Evolutionary conservation across 2,329 filamentous ascomycete species (phyloP).

Genomic region (Colletotrichum limetticola): DNA sequence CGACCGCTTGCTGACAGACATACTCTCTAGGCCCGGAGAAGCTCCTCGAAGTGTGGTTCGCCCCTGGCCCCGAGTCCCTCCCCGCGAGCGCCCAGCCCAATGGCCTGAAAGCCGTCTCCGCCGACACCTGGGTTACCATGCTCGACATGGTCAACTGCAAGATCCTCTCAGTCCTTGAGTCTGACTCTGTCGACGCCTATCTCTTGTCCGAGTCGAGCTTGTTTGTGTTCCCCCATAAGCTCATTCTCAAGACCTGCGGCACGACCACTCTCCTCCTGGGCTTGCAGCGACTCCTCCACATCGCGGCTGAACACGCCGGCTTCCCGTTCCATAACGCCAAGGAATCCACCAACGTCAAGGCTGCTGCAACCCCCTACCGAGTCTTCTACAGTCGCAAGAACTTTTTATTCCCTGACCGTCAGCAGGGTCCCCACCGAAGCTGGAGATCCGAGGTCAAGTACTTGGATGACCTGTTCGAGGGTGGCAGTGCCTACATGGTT

Average conservation of each 20-base stretch:
- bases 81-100: constrained; percentile 75
- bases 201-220: constrained; percentile 99
- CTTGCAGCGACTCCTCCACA: constrained; percentile 89
- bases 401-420: constrained; percentile 94
- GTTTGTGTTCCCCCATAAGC: constrained; percentile 99
- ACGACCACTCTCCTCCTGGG: constrained; percentile 94
- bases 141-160: constrained; percentile 98
- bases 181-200: constrained; percentile 95
- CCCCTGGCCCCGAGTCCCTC: constrained; percentile 78
- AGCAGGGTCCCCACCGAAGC: constrained; percentile 93
- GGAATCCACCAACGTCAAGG: constrained; percentile 72
- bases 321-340: constrained; percentile 83
- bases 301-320: constrained; percentile 87
- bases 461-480: constrained; percentile 89
- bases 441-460: constrained; percentile 97
- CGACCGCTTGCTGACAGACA: constrained; percentile 20
- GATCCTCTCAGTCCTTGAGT: constrained; percentile 92
- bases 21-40: constrained; percentile 82
- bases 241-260: constrained; percentile 98
- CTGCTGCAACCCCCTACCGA: constrained; percentile 88
- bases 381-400: constrained; percentile 99
- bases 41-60: constrained; percentile 98
- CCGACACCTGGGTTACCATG: constrained; percentile 94
- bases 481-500: constrained; percentile 98
- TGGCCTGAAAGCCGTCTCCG: constrained; percentile 87